phyloP scores from a whole-genome alignment of 805 yeast genomes.

The Saturnispora hagleri region DNA sequence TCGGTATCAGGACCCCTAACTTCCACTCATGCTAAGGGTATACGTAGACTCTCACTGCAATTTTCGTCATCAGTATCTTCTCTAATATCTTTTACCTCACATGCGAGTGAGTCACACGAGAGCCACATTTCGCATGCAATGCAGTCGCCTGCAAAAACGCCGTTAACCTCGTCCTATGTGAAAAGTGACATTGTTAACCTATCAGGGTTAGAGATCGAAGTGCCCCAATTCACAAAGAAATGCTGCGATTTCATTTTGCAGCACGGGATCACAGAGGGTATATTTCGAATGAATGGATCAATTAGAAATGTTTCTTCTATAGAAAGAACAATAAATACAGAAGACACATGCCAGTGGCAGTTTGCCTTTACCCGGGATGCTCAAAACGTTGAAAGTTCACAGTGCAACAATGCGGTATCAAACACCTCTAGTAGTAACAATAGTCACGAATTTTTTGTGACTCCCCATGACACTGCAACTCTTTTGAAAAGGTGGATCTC shows the following conservation, averaged over 20 bases:
- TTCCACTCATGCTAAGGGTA: not conserved
- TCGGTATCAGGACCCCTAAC: conserved; percentile 4
- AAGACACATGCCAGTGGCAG: conserved; percentile 14
- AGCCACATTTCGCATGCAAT: not conserved
- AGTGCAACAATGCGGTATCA: not conserved
- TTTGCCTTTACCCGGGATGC: conserved; percentile 8
- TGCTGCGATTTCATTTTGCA: conserved; percentile 24
- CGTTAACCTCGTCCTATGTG: not conserved
- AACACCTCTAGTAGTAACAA: not conserved
- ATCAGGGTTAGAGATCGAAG: conserved; percentile 8
- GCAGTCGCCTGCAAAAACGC: not conserved
- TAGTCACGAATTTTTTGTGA: conserved; percentile 9
- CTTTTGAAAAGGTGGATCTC: conserved; percentile 30
- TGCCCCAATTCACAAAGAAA: conserved; percentile 26
- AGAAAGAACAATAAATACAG: conserved; percentile 20
- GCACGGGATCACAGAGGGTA: conserved; percentile 25
- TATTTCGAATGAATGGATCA: conserved; percentile 31
- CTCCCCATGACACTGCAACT: conserved; percentile 30
- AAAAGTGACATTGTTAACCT: conserved; percentile 7
- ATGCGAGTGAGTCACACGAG: conserved; percentile 1
- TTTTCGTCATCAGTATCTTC: conserved; percentile 5
- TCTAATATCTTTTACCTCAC: conserved; percentile 5
- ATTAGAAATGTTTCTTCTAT: conserved; percentile 26
- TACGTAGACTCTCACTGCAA: conserved; percentile 5
- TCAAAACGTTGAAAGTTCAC: not conserved